Percentiles rank a stretch among this genome's conserved stretches.
phyloP scores from a whole-genome alignment of 257 asterid species.

The Prunella vulgaris region DNA sequence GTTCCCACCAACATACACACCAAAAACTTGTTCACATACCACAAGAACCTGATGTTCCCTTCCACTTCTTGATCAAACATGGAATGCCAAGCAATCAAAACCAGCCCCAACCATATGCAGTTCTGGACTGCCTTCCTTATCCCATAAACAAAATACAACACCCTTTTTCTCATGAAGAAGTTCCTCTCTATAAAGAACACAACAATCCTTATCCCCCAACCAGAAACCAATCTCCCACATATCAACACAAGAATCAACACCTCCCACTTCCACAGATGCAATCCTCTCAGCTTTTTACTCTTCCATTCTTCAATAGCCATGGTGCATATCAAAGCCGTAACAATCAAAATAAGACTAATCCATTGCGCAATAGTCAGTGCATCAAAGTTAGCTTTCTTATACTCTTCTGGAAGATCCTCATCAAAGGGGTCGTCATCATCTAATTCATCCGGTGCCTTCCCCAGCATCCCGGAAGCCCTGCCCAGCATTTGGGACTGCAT shows the following conservation, averaged over 20 bases:
- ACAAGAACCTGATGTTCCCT: conserved; percentile 42
- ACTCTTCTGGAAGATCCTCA: conserved; percentile 72
- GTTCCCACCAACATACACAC: conserved; percentile 73
- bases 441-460: conserved; percentile 41
- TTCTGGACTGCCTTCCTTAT: conserved; percentile 76
- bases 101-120: conserved; percentile 85
- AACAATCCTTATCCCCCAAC: conserved; percentile 66
- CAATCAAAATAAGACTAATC: conserved; percentile 54
- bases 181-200: conserved; percentile 73
- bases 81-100: conserved; percentile 72
- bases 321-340: conserved; percentile 41
- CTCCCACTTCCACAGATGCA: conserved; percentile 83
- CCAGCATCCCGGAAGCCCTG: conserved; percentile 44
- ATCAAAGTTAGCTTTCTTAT: conserved; percentile 34
- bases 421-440: conserved; percentile 77
- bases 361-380: conserved; percentile 50
- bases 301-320: conserved; percentile 36
- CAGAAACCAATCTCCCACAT: conserved; percentile 82
- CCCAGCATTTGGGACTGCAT: conserved; percentile 41
- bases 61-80: conserved; percentile 62
- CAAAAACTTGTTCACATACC: conserved; percentile 58
- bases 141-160: conserved; percentile 81
- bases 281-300: conserved; percentile 36
- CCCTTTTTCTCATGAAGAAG: conserved; percentile 68
- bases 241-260: conserved; percentile 66